Percentiles rank a stretch among this genome's conserved stretches.
Conservation (phyloP, 208 protist genomes). For the Trichomonas tenax region DNA sequence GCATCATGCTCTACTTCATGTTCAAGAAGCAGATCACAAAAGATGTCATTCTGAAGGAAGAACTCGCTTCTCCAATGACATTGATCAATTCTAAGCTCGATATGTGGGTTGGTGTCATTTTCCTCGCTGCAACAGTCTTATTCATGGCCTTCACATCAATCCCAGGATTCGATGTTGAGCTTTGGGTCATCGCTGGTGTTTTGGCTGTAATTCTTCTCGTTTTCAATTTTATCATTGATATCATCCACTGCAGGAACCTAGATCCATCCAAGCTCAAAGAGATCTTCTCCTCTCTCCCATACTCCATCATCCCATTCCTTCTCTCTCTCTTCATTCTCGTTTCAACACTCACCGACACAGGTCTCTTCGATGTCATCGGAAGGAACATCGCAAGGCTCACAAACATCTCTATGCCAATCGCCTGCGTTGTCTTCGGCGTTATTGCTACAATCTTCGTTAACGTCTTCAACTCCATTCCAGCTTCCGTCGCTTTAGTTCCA, state of each 20-base stretch:
- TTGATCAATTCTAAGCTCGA: background rate
- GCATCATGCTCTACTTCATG: background rate
- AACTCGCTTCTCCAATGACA: background rate
- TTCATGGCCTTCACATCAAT: background rate
- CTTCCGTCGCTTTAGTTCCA: background rate
- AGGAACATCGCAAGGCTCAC: background rate
- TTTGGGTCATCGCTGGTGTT: background rate
- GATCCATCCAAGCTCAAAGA: background rate
- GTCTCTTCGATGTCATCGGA: background rate
- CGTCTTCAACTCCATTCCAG: background rate
- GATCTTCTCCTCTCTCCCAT: background rate
- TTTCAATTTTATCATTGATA: slow-evolving; percentile 2
- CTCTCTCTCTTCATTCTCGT: background rate
- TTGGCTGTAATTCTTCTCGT: background rate
- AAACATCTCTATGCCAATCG: background rate
- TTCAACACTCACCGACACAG: background rate
- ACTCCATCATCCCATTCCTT: background rate
- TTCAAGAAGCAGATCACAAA: background rate
- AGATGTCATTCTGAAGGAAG: background rate
- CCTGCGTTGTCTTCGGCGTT: background rate
- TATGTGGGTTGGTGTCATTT: background rate
- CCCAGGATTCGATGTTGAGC: background rate
- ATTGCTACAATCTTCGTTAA: background rate
- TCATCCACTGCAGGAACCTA: background rate
- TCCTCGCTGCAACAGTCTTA: background rate